Evolutionary conservation across 176 grass and related monocot species (phyloP), one percentile per base, ranked within the genome.

Genomic region (Juncus effusus): DNA sequence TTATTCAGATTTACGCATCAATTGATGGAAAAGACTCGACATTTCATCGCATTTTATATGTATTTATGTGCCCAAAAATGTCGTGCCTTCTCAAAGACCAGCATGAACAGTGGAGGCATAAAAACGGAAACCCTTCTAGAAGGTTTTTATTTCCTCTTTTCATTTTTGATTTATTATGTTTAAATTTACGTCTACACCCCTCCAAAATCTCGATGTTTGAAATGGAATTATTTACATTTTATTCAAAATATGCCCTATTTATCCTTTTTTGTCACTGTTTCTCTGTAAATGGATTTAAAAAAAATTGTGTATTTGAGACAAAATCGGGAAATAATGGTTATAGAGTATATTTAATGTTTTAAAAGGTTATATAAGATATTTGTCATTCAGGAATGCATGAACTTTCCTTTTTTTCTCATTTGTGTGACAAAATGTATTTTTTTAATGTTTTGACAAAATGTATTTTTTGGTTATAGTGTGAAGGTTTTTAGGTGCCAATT

Each of bases 61-160:
- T 93, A 63, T 93, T 90, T 80, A 93, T 93, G 80, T 99, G 94
- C 69, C 83, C 83, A 16, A 93, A 85, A 0, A 90, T 93, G 89
- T 42, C 76, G 9, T 99, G 94, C 69, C 87, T 99, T 69, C 75
- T 67, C 53, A 81, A 68, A 53, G 94, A 99, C 71, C 94, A 99
- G 67, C 85, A 85, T 54, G 85, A 99, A 50, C 88, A 99, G 69
- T 99, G 88, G 89, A 93, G 77, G 8, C 61, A 76, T 74, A 77
- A 75, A 38, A 78, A 82, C 35, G 76, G 73, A 62, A 84, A 70
- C 77, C 78, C 76, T 80, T 51, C 65, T 63, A 82, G 89, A 84
- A 93, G 94, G 94, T 93, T 72, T 56, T 39, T 38, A 42, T 78
- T 16, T 42, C 6, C 39, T 57, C 2, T 70, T 10, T 28, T 50